Base-by-base conservation (phyloP, 805 yeast species). In the Lipomyces sp. region DNA sequence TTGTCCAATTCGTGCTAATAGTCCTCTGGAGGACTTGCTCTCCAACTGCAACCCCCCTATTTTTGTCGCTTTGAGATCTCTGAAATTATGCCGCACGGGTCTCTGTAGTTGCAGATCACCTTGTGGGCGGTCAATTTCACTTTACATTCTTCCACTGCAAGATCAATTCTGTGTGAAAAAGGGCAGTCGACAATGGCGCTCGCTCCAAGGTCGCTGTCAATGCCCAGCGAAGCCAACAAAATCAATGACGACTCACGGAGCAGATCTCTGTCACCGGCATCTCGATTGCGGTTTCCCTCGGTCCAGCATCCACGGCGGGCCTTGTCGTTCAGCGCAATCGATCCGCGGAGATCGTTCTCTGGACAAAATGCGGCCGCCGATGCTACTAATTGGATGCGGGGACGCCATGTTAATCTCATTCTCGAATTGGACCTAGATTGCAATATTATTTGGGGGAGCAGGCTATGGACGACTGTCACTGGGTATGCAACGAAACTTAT, bases 381-480 rank as follows among this genome's bases (percentile, higher is more conserved):
- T n/a, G 59, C 57, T 2, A 29, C 51, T 13, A 53, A 61, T 15
- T 63, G 64, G 64, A 48, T 57, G 30, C 62, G 69, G 6, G 56
- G 54, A 8, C 59, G 71, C 55, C 72, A 69, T 55, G 72, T 69
- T 1, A 87, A 91, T 11, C 86, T 88, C n/a, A 88, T 94, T 2
- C 79, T 94, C 78, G 99, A 94, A 77, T 79, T 95, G 67, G 93
- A 89, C 73, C 78, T 92, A 74, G 88, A 88, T 73, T 92, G 97
- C 37, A 85, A 83, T 42, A 87, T 95, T n/a, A 84, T 84, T 62
- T 90, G 89, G 75, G 76, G 92, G 33, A 85, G 94, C 69, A 85
- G 84, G 69, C 85, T 88, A 70, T 94, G 98, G 97, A 89, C 87
- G 70, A 75, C 83, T 7, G 82, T 92, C 6, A 90, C 91, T 8